Percentiles rank a stretch among this genome's conserved stretches.
phyloP scores from a whole-genome alignment of 208 protist species.

The Trypanosoma melophagium region DNA sequence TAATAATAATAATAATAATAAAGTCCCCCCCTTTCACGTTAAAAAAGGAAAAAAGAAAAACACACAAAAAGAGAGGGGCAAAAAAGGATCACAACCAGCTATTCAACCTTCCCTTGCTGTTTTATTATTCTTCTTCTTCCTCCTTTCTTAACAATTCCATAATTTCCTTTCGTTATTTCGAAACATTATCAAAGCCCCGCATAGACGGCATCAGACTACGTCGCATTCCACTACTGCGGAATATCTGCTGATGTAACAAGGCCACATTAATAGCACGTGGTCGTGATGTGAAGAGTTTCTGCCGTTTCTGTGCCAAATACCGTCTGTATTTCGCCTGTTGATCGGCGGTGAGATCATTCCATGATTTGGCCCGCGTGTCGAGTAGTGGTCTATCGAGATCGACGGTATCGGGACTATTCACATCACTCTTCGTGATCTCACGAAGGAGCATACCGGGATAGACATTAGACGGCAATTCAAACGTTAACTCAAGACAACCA shows the following conservation, averaged over 20 bases:
- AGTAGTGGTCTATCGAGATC: constrained; percentile 54
- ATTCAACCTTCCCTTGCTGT: background rate
- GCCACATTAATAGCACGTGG: constrained; percentile 72
- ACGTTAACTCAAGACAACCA: constrained; percentile 53
- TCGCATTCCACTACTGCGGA: constrained; percentile 76
- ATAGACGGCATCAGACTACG: constrained; percentile 75
- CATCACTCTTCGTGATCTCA: constrained; percentile 83
- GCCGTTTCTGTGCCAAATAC: constrained; percentile 58
- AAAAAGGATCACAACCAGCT: constrained; percentile 6
- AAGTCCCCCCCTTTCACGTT: too few species aligned
- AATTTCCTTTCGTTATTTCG: constrained; percentile 35
- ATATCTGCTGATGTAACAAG: constrained; percentile 85
- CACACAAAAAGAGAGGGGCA: too few species aligned
- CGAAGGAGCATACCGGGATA: constrained; percentile 81
- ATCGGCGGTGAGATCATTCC: constrained; percentile 41
- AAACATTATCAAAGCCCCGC: constrained; percentile 83
- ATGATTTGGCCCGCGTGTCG: constrained; percentile 45
- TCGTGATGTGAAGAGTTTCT: constrained; percentile 48
- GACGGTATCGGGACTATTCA: constrained; percentile 74
- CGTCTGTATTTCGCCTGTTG: constrained; percentile 55
- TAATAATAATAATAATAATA: too few species aligned
- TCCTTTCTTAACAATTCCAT: background rate
- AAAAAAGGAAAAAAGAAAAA: too few species aligned
- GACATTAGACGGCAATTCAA: constrained; percentile 60
- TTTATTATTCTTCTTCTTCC: constrained; percentile 9